phyloP scores from a whole-genome alignment of 2,329 filamentous ascomycete species.

The Aphanoascus verrucosus region DNA sequence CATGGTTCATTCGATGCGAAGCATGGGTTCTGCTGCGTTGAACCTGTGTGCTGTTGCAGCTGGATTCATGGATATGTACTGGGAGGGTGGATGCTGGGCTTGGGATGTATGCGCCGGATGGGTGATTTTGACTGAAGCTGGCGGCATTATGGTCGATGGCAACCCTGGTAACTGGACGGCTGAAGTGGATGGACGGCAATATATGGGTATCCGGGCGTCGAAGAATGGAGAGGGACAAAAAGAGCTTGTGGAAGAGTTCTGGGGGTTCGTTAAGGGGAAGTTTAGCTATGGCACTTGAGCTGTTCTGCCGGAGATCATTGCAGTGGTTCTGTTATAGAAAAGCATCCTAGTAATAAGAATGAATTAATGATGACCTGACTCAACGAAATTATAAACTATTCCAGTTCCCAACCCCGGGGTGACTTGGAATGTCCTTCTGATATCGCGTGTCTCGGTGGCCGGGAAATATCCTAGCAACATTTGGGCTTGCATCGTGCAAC shows the following conservation, averaged over 20 bases:
- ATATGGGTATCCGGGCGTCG: slow-evolving; percentile 34
- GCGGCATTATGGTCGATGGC: slow-evolving; percentile 49
- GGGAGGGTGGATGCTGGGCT: slow-evolving; percentile 56
- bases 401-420: too few species aligned
- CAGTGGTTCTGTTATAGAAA: background rate
- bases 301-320: background rate
- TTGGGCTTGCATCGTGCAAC: background rate
- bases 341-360: background rate
- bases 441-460: background rate
- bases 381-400: too few species aligned
- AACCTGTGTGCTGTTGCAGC: slow-evolving; percentile 51
- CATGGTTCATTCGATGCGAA: slow-evolving; percentile 51
- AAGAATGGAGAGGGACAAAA: slow-evolving; percentile 27
- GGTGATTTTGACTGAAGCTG: slow-evolving; percentile 51
- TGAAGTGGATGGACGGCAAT: slow-evolving; percentile 46
- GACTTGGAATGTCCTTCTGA: background rate
- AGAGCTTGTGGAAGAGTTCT: slow-evolving; percentile 35
- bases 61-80: slow-evolving; percentile 51
- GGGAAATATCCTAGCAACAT: background rate
- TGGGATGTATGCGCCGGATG: slow-evolving; percentile 57
- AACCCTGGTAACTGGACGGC: slow-evolving; percentile 49
- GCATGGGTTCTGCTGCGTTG: slow-evolving; percentile 49
- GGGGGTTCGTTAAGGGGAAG: slow-evolving; percentile 30
- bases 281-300: slow-evolving; percentile 25
- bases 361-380: background rate